phyloP scores from a whole-genome alignment of 2,329 filamentous ascomycete genomes.

The Beauveria pseudobassiana region DNA sequence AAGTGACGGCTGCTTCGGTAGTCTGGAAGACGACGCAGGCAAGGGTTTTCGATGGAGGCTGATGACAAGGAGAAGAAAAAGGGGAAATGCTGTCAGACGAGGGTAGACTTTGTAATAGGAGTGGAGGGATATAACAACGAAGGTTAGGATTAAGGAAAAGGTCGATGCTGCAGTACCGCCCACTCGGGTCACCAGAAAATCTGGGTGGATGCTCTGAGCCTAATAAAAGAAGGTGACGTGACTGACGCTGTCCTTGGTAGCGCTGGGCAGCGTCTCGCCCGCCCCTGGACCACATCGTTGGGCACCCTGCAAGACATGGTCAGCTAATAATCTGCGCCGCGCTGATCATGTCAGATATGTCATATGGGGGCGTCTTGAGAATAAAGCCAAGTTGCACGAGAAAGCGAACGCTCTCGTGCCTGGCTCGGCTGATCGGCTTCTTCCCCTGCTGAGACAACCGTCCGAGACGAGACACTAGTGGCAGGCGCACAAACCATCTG shows the following conservation, averaged over 20 bases:
- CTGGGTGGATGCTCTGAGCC: slow-evolving; percentile 4
- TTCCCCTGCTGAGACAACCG: background rate
- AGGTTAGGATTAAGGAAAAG: background rate
- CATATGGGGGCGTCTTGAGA: background rate
- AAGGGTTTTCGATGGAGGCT: background rate
- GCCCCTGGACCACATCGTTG: background rate
- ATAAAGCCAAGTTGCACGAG: background rate
- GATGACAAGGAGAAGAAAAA: background rate
- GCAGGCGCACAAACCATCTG: background rate
- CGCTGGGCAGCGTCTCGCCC: background rate
- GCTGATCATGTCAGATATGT: slow-evolving; percentile 3
- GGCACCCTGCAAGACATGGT: background rate
- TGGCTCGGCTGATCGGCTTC: background rate
- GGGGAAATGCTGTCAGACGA: background rate
- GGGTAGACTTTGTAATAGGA: background rate
- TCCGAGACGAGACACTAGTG: background rate
- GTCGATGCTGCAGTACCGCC: background rate
- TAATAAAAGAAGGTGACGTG: background rate
- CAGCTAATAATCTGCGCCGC: background rate
- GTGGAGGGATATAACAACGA: background rate
- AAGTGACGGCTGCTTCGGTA: background rate
- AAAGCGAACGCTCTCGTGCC: background rate
- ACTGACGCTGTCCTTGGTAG: background rate
- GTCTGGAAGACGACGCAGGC: background rate
- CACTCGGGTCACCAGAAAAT: slow-evolving; percentile 6